Base-by-base conservation (phyloP, 192 early-diverging fungal species). In the Linnemannia zychae region DNA sequence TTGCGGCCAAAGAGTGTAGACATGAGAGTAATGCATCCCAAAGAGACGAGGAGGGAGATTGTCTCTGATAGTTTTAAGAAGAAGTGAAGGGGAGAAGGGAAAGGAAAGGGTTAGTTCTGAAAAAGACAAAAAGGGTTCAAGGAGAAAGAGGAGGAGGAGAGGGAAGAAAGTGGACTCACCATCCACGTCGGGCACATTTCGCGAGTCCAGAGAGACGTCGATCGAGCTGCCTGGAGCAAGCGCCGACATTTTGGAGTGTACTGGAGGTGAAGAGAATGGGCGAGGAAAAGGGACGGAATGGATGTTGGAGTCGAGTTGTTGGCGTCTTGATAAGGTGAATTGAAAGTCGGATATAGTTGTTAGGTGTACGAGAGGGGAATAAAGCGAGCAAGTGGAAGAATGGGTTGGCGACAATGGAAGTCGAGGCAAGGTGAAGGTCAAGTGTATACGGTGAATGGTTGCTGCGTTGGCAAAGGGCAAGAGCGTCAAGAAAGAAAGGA, bases 1-100 rank as follows among this genome's bases (percentile, higher is more conserved):
- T 78, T 78, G 69, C 77, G 68, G 0, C 69, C 77, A 63, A 78
- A 72, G 11, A 72, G 40, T 16, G 60, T 57, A n/a, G 77, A 71
- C 77, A 78, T 78, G 37, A 78, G 37, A 5, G 77, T 50, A 38
- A 78, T 78, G 24, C 77, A 78, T 65, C 34, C 38, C 36, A 78
- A 52, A 2, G 77, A 78, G n/a, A 78, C 34, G 40, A 78, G 49
- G 3, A 78, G 69, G n/a, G 76, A 69, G 37, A 69, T 28, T n/a
- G 46, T 70, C 24, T 69, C 76, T 77, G 67, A 13, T 3, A 0
- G n/a, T n/a, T n/a, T n/a, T n/a, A 7, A 13, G 22, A 17, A 28
- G 7, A 31, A 6, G 5, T n/a, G 71, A 15, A 72, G 9, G 28
- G 31, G 3, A 31, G 7, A 28, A 17, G 33, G 34, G 36, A 18